Percentiles rank a stretch among this genome's conserved stretches.
These are phyloP conservation scores for Erythrophleum ivorense DNA, from an alignment of 331 rosid genomes.

Conservation along the genomic window DNA sequence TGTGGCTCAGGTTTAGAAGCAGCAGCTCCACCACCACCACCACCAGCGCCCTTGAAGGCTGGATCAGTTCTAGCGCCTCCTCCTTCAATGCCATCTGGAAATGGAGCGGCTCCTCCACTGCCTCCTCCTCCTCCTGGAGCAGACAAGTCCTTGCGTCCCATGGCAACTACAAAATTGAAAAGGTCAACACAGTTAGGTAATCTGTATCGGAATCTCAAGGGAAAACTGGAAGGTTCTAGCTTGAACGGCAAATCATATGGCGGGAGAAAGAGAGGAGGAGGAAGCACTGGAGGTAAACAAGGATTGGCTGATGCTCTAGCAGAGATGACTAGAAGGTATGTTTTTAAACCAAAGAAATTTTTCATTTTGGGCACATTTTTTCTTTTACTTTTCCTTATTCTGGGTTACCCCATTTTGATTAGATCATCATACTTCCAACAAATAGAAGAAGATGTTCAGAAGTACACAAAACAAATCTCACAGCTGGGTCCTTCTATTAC, in stretches of 20 bases:
- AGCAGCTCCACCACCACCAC: slow-evolving; percentile 37
- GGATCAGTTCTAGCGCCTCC: slow-evolving; percentile 27
- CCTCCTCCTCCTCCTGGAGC: slow-evolving; percentile 59
- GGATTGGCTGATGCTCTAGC: slow-evolving; percentile 91
- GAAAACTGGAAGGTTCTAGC: slow-evolving; percentile 65
- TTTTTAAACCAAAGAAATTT: background rate
- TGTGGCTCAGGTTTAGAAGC: background rate
- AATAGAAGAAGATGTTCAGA: slow-evolving; percentile 76
- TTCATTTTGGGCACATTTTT: background rate
- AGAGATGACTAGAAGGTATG: slow-evolving; percentile 76
- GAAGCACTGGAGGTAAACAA: slow-evolving; percentile 59
- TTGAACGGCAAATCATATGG: slow-evolving; percentile 44
- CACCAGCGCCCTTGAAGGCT: slow-evolving; percentile 37
- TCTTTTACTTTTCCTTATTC: background rate
- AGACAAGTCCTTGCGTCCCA: slow-evolving; percentile 51
- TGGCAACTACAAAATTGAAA: slow-evolving; percentile 62
- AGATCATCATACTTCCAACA: slow-evolving; percentile 83
- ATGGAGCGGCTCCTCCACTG: slow-evolving; percentile 54
- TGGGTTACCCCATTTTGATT: background rate
- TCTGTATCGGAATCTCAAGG: slow-evolving; percentile 66
- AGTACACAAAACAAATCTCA: slow-evolving; percentile 59
- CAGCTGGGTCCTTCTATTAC: slow-evolving; percentile 49
- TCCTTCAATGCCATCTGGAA: slow-evolving; percentile 26
- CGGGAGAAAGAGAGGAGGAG: slow-evolving; percentile 48
- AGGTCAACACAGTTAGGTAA: slow-evolving; percentile 69